Base-by-base conservation (phyloP, 2,329 filamentous ascomycete genomes). In the Fusarium torreyae region DNA sequence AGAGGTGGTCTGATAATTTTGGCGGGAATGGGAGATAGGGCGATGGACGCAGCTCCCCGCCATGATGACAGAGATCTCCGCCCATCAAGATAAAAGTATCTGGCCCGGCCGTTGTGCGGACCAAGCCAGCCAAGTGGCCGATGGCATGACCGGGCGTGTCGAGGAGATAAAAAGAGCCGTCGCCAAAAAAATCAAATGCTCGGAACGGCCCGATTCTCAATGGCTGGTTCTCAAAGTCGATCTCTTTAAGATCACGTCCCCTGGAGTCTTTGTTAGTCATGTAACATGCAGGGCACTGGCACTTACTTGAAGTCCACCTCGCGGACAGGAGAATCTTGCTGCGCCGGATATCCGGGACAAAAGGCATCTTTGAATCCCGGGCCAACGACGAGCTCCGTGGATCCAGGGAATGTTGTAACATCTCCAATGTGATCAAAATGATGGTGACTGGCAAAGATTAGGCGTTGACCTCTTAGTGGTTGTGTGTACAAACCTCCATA, bases 341-440 rank as follows among this genome's bases (percentile, higher is more conserved):
- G 51, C 1, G 40, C 24, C 1, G 69, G 69, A 10, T 71, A 71
- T 1, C 68, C 68, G 1, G 69, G 69, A 3, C 61, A 48, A 6
- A 71, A 66, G 1, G 57, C 50, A 2, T 71, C 10, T 14, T 67
- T 64, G 3, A 71, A 71, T 0, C 65, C 69, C 2, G 69, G 69
- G 0, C 69, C 69, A 6, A 71, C 68, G 1, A 71, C 11, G 1
- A 71, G 65, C 2, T 57, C 38, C 1, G 68, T 71, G 2, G 64
- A 56, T 2, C 18, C 11, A 2, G 68, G 68, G 7, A 71, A 71
- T 0, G 61, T 66, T 3, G 68, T 66, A 0, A 70, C 36, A 7
- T 71, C 65, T 31, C 68, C 65, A 0, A 61, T 51, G 6, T 71
- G 68, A 6, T 71, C 68, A 22, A 63, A 46, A n/a, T 71, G 68